Conservation (phyloP, 1,284 basidiomycete species). For the Schizopora paradoxa region DNA sequence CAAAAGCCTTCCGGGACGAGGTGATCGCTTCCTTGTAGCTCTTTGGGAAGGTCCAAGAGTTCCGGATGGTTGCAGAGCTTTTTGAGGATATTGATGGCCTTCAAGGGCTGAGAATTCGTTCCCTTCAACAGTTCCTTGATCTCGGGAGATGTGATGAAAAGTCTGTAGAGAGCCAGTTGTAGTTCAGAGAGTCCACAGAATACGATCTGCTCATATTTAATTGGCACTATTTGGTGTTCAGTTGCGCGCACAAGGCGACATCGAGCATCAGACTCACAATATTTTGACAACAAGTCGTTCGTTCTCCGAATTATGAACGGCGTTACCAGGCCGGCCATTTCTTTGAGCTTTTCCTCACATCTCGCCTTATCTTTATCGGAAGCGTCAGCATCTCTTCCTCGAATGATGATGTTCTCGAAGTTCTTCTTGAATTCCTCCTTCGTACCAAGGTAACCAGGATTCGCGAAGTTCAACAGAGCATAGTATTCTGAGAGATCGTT, state of each 20-base stretch:
- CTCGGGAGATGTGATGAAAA: constrained; percentile 93
- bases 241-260: too few relatives aligned
- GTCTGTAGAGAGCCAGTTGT: constrained; percentile 84
- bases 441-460: constrained; percentile 91
- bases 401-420: constrained; percentile 91
- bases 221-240: constrained; percentile 63
- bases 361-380: constrained; percentile 77
- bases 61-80: constrained; percentile 99
- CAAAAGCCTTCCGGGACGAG: constrained; percentile 86
- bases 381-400: constrained; percentile 90
- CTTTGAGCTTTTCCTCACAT: constrained; percentile 90
- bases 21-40: constrained; percentile 81
- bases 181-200: constrained; percentile 90
- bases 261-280: constrained; percentile 53
- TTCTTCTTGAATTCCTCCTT: constrained; percentile 95
- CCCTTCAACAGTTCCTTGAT: constrained; percentile 91
- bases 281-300: constrained; percentile 96
- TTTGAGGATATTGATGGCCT: constrained; percentile 95
- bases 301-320: constrained; percentile 98
- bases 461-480: constrained; percentile 93
- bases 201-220: constrained; percentile 99
- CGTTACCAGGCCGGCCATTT: constrained; percentile 85
- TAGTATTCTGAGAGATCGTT: constrained; percentile 98
- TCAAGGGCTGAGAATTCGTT: constrained; percentile 90
- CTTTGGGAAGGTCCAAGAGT: constrained; percentile 81